phyloP scores from a whole-genome alignment of 257 asterid genomes.

The Orobanche coerulescens region DNA sequence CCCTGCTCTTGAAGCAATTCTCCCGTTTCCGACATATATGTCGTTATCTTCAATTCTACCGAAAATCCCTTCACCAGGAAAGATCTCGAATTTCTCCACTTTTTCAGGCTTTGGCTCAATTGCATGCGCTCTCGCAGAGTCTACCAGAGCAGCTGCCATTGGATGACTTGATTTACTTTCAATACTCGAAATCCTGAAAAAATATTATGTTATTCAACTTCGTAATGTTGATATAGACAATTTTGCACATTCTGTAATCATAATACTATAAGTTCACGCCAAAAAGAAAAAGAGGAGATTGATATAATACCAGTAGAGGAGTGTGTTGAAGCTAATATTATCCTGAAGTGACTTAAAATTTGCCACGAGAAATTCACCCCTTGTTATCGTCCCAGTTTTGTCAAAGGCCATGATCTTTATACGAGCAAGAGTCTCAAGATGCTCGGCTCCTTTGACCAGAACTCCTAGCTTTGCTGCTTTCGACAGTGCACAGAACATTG shows the following conservation, averaged over 20 bases:
- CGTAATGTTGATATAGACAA: not conserved
- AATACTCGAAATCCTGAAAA: constrained; percentile 59
- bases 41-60: constrained; percentile 53
- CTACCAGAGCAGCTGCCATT: constrained; percentile 59
- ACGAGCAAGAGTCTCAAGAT: constrained; percentile 58
- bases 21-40: constrained; percentile 51
- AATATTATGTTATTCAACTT: not conserved
- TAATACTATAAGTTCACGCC: not conserved
- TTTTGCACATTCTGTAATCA: not conserved
- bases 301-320: constrained; percentile 47
- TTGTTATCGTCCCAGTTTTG: constrained; percentile 76
- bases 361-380: constrained; percentile 58
- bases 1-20: constrained; percentile 52
- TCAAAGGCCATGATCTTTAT: constrained; percentile 68
- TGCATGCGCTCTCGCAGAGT: constrained; percentile 32
- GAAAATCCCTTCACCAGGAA: constrained; percentile 72
- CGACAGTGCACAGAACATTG: constrained; percentile 71
- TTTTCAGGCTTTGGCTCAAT: constrained; percentile 53
- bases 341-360: constrained; percentile 44
- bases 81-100: constrained; percentile 50
- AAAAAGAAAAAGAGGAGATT: not conserved
- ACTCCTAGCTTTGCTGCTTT: constrained; percentile 65
- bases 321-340: constrained; percentile 29
- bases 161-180: constrained; percentile 82
- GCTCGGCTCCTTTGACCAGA: constrained; percentile 65